A percentile compares a stretch with the other conserved stretches of the same genome.
These are phyloP conservation scores for Rhizopogon roseolus DNA, from an alignment of 768 basidiomycete genomes.

Conservation along the genomic window DNA sequence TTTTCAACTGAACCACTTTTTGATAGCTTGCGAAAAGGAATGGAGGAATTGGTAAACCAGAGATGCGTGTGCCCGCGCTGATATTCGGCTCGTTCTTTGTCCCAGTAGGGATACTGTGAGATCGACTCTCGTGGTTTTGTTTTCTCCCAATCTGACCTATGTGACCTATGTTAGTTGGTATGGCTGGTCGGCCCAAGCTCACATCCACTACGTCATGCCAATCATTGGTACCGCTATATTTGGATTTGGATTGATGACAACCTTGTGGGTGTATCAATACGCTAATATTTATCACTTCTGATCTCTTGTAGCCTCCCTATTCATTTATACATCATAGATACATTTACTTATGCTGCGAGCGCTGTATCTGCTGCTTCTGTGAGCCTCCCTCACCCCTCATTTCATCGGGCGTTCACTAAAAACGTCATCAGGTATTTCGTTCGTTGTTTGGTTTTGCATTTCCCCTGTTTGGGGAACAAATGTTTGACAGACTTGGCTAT, in stretches of 20 bases:
- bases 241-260: constrained; percentile 60
- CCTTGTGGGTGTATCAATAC: constrained; percentile 36
- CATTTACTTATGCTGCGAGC: constrained; percentile 64
- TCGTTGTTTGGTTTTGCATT: constrained; percentile 61
- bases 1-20: neutral
- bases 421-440: constrained; percentile 43
- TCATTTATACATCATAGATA: constrained; percentile 65
- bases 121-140: neutral
- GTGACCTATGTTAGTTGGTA: constrained; percentile 54
- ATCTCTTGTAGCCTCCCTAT: constrained; percentile 50
- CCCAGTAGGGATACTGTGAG: constrained; percentile 65
- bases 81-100: constrained; percentile 67
- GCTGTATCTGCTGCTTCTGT: constrained; percentile 61
- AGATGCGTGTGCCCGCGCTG: constrained; percentile 72
- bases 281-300: neutral
- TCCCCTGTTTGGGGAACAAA: constrained; percentile 62
- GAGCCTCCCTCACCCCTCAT: constrained; percentile 11
- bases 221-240: constrained; percentile 59
- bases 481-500: constrained; percentile 55
- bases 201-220: constrained; percentile 72
- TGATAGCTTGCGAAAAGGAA: constrained; percentile 45
- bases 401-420: neutral
- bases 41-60: constrained; percentile 63
- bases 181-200: constrained; percentile 70
- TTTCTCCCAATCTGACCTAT: constrained; percentile 1